Percentiles rank a stretch among this genome's conserved stretches.
These are phyloP conservation scores for Tilletia caries DNA, from an alignment of 1,284 basidiomycete genomes.

Conservation along the genomic window DNA sequence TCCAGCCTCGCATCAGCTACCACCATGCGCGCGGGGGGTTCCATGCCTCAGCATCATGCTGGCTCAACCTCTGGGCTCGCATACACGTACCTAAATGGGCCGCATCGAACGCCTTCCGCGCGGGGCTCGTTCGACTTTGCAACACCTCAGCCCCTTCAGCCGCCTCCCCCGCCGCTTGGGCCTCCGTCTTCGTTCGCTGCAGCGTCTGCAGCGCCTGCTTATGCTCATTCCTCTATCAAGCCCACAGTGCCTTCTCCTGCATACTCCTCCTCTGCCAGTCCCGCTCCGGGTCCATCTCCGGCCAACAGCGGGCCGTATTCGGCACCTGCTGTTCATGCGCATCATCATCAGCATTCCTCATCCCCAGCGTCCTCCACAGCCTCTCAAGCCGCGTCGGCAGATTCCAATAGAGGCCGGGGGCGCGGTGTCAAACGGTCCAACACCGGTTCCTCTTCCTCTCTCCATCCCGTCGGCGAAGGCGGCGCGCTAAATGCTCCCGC, in stretches of 20 bases:
- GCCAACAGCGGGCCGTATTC: neutral
- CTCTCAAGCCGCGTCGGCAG: neutral
- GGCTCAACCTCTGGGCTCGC: neutral
- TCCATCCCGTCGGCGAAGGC: neutral
- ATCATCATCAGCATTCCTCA: neutral
- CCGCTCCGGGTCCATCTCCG: neutral
- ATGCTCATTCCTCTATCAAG: neutral
- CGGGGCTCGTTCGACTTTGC: neutral
- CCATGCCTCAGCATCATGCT: no score
- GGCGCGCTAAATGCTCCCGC: no score
- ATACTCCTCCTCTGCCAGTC: neutral
- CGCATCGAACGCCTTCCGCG: neutral
- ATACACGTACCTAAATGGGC: neutral
- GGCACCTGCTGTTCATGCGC: neutral
- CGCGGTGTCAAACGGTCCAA: neutral
- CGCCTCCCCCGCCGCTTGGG: neutral
- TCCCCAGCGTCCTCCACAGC: conserved; percentile 1
- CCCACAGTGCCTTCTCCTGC: neutral
- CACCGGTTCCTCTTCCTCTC: neutral
- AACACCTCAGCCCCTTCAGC: neutral
- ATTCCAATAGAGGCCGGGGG: neutral
- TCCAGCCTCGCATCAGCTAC: no score
- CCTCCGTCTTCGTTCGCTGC: neutral
- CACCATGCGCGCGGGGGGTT: no score
- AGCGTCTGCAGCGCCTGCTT: no score